Evolutionary conservation across 1,139 yeast species (phyloP), one percentile per base, ranked within the genome.

Genomic region (Taphrina pruni): DNA sequence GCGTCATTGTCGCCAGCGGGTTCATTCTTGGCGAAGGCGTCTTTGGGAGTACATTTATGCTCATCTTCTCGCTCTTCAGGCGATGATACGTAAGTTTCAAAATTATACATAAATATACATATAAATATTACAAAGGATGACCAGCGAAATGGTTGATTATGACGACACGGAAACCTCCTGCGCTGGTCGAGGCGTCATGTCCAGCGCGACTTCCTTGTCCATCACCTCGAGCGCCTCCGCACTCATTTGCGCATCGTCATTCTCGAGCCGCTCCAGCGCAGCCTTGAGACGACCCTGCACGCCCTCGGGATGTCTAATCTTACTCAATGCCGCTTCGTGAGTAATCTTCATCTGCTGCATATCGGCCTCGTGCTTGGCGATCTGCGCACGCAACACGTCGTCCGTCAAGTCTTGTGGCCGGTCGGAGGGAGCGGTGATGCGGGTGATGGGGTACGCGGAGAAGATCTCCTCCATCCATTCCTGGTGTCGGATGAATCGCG

Each of bases 401-500:
- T 51, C 57, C 11, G 36, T 39, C 26, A 50, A 9, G 32, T 62
- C 60, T 8, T 14, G 11, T 11, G 50, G 39, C 3, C 11, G 11
- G 5, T 26, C 12, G 6, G 46, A 14, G 8, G 56, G 57, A 8
- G 46, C 17, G 20, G n/a, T n/a, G 46, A 60, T 60, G 21, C 39
- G 36, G 20, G 65, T 20, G 48, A 38, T 26, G 20, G 65, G 48
- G 39, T 58, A 65, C n/a, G 58, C 62, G 9, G 74, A 72, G 61
- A 75, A 72, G 17, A 80, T 77, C 56, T 78, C 77, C 72, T 80
- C 81, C 76, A 81, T 78, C 84, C 84, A 79, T 72, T 81, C 83
- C 71, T 81, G 83, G 72, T 80, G 81, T 36, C 82, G 75, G 32
- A 80, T 78, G 69, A 79, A 81, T 17, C 84, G 75, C 57, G 79